Evolutionary conservation across 163 green algal species (phyloP), one percentile per base, ranked within the genome.

Genomic region (Scenedesmus sp.): DNA sequence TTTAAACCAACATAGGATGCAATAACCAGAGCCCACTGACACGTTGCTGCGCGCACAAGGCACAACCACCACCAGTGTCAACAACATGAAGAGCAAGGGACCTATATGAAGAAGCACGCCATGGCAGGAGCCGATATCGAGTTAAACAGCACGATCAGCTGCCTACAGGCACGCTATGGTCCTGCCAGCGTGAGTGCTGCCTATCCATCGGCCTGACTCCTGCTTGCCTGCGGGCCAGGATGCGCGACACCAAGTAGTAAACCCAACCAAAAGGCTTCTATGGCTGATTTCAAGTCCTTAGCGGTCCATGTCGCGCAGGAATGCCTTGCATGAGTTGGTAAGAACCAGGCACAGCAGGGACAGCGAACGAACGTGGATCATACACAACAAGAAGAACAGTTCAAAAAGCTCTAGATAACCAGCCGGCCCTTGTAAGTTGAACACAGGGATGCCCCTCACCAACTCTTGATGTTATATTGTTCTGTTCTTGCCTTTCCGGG

Each of bases 41-140:
- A 79, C 23, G 70, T 79, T 79, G 70, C 70, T 79, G 70, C 5
- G 70, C 23, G 13, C 70, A 79, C 20, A 79, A 46, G 23, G 70
- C 70, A 79, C 70, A 79, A 79, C 70, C 70, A 79, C 70, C 70
- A 79, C 70, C 70, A 79, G 23, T 79, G 70, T 79, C 70, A 79
- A 79, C 70, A 79, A 79, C 70, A 79, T 79, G 70, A 12, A 79
- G 46, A 23, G 70, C 70, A 79, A 6, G 2, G 7, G 23, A 52
- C 23, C 70, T 23, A 79, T 79, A 79, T 79, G 13, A 79, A 23
- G 23, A 79, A 79, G 23, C 66, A 79, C 23, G 23, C 70, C 23
- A 6, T 52, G 70, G 18, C 23, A 79, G 70, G 23, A 15, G 70
- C 70, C 7, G 23, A 2, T 0, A 52, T 52, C 46, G 4, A 4